A percentile compares a stretch with the other conserved stretches of the same genome.
These are phyloP conservation scores for Acanthamoeba triangularis DNA, from an alignment of 208 protist species.

Conservation along the genomic window DNA sequence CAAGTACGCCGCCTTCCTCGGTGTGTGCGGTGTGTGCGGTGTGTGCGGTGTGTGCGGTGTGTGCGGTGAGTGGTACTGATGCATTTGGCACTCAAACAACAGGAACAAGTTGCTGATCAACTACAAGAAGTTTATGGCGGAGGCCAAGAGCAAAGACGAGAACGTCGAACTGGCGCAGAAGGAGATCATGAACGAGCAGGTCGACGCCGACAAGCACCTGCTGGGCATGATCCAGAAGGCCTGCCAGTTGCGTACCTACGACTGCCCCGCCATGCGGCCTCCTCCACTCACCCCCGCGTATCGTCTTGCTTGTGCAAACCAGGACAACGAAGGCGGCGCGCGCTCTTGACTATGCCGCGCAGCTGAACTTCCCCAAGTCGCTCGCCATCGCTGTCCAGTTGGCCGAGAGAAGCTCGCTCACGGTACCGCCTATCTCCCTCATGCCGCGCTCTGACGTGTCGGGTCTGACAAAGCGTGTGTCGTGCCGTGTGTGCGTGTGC, in stretches of 20 bases:
- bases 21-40: background rate
- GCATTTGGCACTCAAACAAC: background rate
- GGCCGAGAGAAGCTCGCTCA: background rate
- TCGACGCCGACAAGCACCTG: slow-evolving; percentile 38
- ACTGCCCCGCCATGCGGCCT: background rate
- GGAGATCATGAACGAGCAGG: background rate
- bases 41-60: background rate
- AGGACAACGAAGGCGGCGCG: background rate
- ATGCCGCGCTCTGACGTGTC: background rate
- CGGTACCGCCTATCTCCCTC: background rate
- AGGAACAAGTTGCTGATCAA: slow-evolving; percentile 23
- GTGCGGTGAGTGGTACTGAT: background rate
- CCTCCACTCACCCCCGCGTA: background rate
- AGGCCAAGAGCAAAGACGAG: background rate
- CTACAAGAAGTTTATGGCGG: slow-evolving; percentile 15
- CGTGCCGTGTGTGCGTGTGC: too few species aligned
- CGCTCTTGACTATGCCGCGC: background rate
- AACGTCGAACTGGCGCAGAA: background rate
- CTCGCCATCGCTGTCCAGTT: slow-evolving; percentile 13
- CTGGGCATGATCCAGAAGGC: slow-evolving; percentile 14
- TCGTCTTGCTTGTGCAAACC: too few species aligned
- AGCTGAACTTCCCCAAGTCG: slow-evolving; percentile 38
- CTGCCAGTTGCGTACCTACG: background rate
- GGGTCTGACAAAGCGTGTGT: background rate
- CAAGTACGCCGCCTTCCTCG: background rate